Evolutionary conservation across 2,329 filamentous ascomycete genomes (phyloP).

Genomic region (Fonsecaea pedrosoi): DNA sequence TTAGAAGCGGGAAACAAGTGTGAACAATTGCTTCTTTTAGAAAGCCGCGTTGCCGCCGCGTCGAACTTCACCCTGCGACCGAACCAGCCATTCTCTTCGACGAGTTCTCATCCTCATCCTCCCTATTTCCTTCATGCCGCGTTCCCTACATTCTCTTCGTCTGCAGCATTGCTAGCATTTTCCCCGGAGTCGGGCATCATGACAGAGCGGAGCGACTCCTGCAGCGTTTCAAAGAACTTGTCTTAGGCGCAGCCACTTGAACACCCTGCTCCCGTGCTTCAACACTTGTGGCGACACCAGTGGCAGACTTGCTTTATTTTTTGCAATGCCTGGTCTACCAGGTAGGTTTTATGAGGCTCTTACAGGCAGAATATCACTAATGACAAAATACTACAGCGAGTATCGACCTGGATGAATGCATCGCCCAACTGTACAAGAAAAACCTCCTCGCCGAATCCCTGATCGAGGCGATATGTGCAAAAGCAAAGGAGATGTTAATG

Average conservation of each 20-base stretch:
- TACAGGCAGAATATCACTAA: background rate
- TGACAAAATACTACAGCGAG: conserved; percentile 66
- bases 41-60: conserved; percentile 10
- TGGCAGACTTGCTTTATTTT: background rate
- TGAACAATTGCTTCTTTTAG: conserved; percentile 20
- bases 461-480: conserved; percentile 98
- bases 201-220: conserved; percentile 15
- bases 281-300: background rate
- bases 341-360: conserved; percentile 21
- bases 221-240: conserved; percentile 19
- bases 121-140: conserved; percentile 6
- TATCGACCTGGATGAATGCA: conserved; percentile 98
- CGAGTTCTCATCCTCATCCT: background rate
- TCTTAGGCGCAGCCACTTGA: conserved; percentile 11
- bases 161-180: conserved; percentile 6
- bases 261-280: background rate
- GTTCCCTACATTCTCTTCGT: background rate
- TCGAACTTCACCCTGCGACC: conserved; percentile 5
- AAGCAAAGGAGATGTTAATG: conserved; percentile 98
- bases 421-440: conserved; percentile 94
- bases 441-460: conserved; percentile 96
- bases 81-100: background rate
- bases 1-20: background rate
- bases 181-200: conserved; percentile 20
- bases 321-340: conserved; percentile 39